Percentiles rank a stretch among this genome's conserved stretches.
Evolutionary conservation across 352 stramenopile species (phyloP).

Genomic region (Phytophthora ohioensis): DNA sequence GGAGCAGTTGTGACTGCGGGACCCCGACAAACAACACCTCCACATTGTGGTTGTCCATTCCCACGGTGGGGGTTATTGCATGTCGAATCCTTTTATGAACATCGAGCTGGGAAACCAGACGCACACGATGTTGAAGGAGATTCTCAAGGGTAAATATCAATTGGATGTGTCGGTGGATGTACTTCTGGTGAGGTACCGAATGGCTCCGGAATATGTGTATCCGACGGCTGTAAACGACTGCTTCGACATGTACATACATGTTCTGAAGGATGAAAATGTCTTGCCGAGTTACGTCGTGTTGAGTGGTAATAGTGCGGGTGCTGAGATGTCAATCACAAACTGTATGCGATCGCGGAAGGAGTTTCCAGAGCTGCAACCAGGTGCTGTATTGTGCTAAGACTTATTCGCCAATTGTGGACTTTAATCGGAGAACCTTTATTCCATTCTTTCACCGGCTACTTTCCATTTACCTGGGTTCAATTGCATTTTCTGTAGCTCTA

Average conservation of each 20-base stretch:
- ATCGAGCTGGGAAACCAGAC: constrained; percentile 21
- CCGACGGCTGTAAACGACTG: constrained; percentile 22
- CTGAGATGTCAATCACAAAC: constrained; percentile 17
- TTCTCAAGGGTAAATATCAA: constrained; percentile 23
- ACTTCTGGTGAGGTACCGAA: constrained; percentile 21
- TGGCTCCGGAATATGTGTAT: constrained; percentile 26
- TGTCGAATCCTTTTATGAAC: constrained; percentile 18
- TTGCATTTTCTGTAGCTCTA: no score
- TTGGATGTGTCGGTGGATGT: constrained; percentile 24
- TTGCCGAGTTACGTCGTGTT: constrained; percentile 15
- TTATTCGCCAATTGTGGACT: constrained; percentile 28
- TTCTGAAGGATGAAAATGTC: constrained; percentile 18
- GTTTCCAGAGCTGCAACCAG: constrained; percentile 16
- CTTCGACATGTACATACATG: constrained; percentile 27
- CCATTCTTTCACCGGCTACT: no score
- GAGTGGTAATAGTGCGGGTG: constrained; percentile 24
- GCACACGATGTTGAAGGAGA: constrained; percentile 25
- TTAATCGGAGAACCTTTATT: neutral
- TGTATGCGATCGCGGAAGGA: constrained; percentile 23
- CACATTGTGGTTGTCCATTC: constrained; percentile 25
- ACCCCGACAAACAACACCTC: constrained; percentile 7
- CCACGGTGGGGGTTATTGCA: constrained; percentile 11
- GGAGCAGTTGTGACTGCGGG: constrained; percentile 25
- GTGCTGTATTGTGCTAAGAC: neutral
- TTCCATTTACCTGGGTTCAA: no score